A percentile compares a stretch with the other conserved stretches of the same genome.
Conservation (phyloP, 306 rosid genomes). For the Cucurbita maxima region DNA sequence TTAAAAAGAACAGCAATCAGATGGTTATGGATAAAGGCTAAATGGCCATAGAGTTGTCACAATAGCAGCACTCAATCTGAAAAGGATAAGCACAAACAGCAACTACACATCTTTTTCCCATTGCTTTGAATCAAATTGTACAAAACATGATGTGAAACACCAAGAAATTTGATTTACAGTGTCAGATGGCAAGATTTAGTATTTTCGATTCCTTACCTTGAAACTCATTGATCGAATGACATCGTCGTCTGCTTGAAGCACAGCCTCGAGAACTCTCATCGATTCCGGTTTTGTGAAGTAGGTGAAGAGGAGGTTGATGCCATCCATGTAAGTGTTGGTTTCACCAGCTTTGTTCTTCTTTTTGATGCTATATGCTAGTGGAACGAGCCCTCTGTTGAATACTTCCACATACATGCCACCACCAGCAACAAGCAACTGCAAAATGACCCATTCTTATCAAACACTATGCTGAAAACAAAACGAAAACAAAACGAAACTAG, state of each 20-base stretch:
- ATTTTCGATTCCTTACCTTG: constrained; percentile 62
- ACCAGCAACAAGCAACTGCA: constrained; percentile 95
- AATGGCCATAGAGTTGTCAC: constrained; percentile 3
- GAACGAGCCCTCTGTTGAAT: constrained; percentile 80
- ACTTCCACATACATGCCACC: constrained; percentile 98
- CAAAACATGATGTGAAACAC: neutral
- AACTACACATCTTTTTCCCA: constrained; percentile 2
- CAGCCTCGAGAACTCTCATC: constrained; percentile 31
- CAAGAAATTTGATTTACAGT: neutral
- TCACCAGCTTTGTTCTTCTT: constrained; percentile 89
- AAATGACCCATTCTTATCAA: neutral
- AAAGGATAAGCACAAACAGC: neutral
- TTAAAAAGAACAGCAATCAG: neutral
- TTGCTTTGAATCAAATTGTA: constrained; percentile 6
- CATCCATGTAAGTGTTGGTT: constrained; percentile 63
- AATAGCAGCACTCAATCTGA: neutral
- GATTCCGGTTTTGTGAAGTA: constrained; percentile 79
- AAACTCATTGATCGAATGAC: constrained; percentile 52
- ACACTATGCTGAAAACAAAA: neutral
- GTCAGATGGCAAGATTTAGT: neutral
- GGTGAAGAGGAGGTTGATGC: constrained; percentile 76
- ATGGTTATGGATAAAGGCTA: neutral
- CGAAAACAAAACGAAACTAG: neutral
- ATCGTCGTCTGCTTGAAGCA: constrained; percentile 44
- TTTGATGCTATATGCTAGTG: constrained; percentile 59